phyloP scores from a whole-genome alignment of 2,329 filamentous ascomycete genomes.

The Scedosporium boydii region DNA sequence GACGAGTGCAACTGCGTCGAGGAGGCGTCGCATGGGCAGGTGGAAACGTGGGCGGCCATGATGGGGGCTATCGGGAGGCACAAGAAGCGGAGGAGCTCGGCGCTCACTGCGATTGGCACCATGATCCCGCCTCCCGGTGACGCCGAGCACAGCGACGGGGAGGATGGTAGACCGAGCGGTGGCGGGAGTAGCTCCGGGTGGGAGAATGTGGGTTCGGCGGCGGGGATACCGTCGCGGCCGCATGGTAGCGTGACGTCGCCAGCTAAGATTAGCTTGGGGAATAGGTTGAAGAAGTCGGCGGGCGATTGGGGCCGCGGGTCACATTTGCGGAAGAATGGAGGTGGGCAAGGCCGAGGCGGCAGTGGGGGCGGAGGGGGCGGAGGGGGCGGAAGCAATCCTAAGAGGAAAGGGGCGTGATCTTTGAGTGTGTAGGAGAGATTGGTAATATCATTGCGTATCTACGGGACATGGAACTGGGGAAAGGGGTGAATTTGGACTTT shows the following conservation, averaged over 20 bases:
- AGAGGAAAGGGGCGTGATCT: neutral
- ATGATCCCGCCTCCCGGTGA: neutral
- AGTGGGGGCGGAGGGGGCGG: neutral
- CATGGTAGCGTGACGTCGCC: constrained; percentile 1
- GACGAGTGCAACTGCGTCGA: constrained; percentile 55
- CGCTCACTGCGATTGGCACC: neutral
- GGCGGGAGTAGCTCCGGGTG: neutral
- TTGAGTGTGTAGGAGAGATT: neutral
- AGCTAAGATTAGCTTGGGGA: constrained; percentile 4
- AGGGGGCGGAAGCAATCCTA: neutral
- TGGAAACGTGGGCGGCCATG: constrained; percentile 53
- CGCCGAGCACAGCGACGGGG: neutral
- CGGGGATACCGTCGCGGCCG: neutral
- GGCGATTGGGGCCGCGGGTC: neutral
- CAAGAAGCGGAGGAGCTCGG: constrained; percentile 1
- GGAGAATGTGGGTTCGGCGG: constrained; percentile 3
- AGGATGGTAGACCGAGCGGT: neutral
- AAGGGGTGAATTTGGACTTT: too few species aligned
- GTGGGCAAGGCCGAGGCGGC: neutral
- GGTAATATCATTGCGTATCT: neutral
- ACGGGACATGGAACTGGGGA: too few species aligned
- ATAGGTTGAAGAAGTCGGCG: constrained; percentile 1
- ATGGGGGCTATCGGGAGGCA: constrained; percentile 27
- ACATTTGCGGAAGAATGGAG: neutral
- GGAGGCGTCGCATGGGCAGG: constrained; percentile 45